A percentile compares a stretch with the other conserved stretches of the same genome.
phyloP scores from a whole-genome alignment of 2,329 filamentous ascomycete genomes.

The Zymoseptoria crescenta region DNA sequence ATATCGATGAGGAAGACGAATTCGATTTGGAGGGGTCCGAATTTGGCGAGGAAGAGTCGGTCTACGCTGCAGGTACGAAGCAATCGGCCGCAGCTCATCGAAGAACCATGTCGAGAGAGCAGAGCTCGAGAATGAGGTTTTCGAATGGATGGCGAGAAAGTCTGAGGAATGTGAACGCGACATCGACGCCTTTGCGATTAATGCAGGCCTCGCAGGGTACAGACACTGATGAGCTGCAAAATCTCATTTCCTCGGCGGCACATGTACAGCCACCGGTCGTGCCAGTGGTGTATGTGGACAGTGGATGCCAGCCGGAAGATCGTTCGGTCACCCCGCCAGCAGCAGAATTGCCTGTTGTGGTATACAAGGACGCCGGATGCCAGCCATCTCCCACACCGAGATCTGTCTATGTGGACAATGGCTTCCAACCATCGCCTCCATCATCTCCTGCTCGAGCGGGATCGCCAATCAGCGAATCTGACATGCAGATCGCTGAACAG shows the following conservation, averaged over 20 bases:
- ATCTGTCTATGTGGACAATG: conserved; percentile 61
- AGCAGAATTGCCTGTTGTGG: conserved; percentile 2
- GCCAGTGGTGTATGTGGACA: not conserved
- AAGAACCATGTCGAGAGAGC: conserved; percentile 8
- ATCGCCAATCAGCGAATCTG: not conserved
- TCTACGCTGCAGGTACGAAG: conserved; percentile 35
- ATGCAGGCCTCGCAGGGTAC: not conserved
- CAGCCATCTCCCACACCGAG: conserved; percentile 18
- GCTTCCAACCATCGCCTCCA: conserved; percentile 75
- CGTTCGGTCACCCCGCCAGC: conserved; percentile 14
- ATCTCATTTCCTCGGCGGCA: not conserved
- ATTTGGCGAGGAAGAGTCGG: conserved; percentile 59
- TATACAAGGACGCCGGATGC: not conserved
- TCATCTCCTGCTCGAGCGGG: conserved; percentile 55
- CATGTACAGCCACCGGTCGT: not conserved
- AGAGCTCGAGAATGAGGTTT: conserved; percentile 1
- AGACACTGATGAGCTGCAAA: conserved; percentile 7
- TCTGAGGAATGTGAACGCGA: not conserved
- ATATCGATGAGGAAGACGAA: conserved; percentile 71
- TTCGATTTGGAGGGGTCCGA: conserved; percentile 46
- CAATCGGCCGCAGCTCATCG: conserved; percentile 25
- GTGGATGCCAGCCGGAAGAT: conserved; percentile 5
- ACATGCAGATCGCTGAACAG: conserved; percentile 5
- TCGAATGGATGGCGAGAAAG: not conserved
- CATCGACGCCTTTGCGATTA: not conserved